Percentiles rank a stretch among this genome's conserved stretches.
phyloP scores from a whole-genome alignment of 768 basidiomycete genomes.

The Hericium coralloides region DNA sequence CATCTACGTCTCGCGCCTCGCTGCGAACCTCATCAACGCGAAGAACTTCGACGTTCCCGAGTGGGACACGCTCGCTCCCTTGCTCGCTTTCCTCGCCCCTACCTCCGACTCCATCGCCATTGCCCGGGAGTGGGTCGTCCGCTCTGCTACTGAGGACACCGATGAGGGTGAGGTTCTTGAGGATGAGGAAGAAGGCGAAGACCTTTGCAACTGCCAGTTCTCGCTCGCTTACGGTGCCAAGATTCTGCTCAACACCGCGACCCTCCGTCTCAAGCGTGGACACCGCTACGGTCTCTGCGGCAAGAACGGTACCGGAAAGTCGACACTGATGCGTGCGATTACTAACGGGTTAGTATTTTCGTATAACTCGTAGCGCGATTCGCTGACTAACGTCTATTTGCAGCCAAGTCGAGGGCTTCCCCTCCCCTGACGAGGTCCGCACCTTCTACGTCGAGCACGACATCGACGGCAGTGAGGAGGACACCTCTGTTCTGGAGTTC shows the following conservation, averaged over 20 bases:
- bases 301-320: constrained; percentile 98
- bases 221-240: constrained; percentile 98
- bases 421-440: constrained; percentile 92
- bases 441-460: constrained; percentile 99
- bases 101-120: constrained; percentile 59
- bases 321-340: constrained; percentile 88
- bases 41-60: constrained; percentile 89
- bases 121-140: constrained; percentile 82
- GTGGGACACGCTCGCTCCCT: constrained; percentile 79
- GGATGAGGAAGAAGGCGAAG: constrained; percentile 97
- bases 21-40: constrained; percentile 77
- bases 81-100: constrained; percentile 57
- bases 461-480: constrained; percentile 91
- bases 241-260: constrained; percentile 94
- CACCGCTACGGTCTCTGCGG: constrained; percentile 98
- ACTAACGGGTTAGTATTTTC: constrained; percentile 77
- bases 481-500: constrained; percentile 84
- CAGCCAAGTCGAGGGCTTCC: constrained; percentile 98
- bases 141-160: constrained; percentile 70
- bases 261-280: constrained; percentile 94
- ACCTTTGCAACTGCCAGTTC: constrained; percentile 98
- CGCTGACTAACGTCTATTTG: no score
- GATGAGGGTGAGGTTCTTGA: constrained; percentile 63
- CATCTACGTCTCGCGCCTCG: constrained; percentile 70
- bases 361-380: constrained; percentile 14